Evolutionary conservation across 768 basidiomycete species (phyloP), one percentile per base, ranked within the genome.

Genomic region (Rhodotorula toruloides): DNA sequence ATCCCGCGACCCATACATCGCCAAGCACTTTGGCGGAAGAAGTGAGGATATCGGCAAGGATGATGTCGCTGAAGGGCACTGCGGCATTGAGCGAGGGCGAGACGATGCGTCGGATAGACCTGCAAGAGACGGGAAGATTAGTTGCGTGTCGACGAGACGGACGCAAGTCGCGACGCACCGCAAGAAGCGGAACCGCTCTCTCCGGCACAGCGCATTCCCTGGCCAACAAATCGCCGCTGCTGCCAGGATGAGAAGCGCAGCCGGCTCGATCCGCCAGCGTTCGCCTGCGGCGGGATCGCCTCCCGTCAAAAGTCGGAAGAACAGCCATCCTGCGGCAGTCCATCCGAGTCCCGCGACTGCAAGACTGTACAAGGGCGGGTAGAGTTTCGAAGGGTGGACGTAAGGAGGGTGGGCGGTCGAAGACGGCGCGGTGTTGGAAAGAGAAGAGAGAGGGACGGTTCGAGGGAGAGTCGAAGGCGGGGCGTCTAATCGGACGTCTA

Each of bases 11-110:
- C 90, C 90, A 97, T 47, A 92, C 79, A 74, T 98, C 96, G 19
- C 94, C 94, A 27, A 97, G 80, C 46, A 99, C 91, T 80, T 96
- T 97, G 42, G 96, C 93, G 74, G 90, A 94, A 4, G 93, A 97
- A 3, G 96, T 99, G 74, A 93, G 84, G 67, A 98, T 85, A 81
- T 98, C 96, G 65, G 94, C 93, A 64, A 94, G 85, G 49, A 98
- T 84, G 31, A 99, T 85, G 76, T 99, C 96, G 36, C 86, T 85
- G 78, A 99, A 99, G 76, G 86, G 85, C 46, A 91, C 81, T 9
- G 87, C 84, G 47, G 81, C 80, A 58, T 81, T 80, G 46, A 80
- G 74, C 1, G 84, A 79, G n/a, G 87, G 83, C 56, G 86, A 82
- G 31, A 91, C 73, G 74, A 91, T 96, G 68, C 94, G 83, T 50